These are phyloP conservation scores for Boletus bicolor DNA, from an alignment of 768 basidiomycete species.

Conservation along the genomic window DNA sequence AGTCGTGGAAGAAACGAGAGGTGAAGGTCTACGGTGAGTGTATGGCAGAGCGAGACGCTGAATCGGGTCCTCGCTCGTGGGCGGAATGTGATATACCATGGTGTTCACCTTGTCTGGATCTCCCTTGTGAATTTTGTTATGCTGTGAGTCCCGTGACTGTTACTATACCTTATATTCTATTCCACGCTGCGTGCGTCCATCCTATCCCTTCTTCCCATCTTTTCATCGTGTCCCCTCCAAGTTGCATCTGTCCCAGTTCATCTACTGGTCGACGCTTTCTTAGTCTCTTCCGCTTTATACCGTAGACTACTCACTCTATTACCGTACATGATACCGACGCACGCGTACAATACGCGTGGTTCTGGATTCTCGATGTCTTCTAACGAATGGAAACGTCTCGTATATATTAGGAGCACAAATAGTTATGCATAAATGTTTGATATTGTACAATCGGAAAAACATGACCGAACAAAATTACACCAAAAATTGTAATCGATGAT, in stretches of 20 bases:
- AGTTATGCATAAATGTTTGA: not conserved
- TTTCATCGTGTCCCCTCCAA: not conserved
- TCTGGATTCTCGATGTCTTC: constrained; percentile 1
- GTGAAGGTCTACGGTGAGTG: constrained; percentile 27
- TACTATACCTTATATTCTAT: constrained; percentile 15
- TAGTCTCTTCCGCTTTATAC: constrained; percentile 2
- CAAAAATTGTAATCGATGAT: no score
- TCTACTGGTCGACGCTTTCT: not conserved
- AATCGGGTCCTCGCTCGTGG: not conserved
- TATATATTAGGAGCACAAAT: constrained; percentile 8
- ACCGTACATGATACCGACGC: constrained; percentile 12
- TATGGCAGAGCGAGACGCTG: not conserved
- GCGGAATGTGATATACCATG: not conserved
- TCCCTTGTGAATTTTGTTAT: constrained; percentile 7
- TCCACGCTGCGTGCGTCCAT: constrained; percentile 3
- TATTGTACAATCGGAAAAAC: no score
- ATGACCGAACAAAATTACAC: not conserved
- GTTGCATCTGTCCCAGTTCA: constrained; percentile 2
- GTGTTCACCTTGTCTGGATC: not conserved
- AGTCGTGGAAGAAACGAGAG: constrained; percentile 65
- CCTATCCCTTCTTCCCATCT: not conserved
- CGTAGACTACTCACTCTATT: constrained; percentile 12
- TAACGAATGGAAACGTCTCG: not conserved
- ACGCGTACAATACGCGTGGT: not conserved
- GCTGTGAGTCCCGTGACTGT: constrained; percentile 1